Evolutionary conservation across 108 stramenopile genomes (phyloP), one percentile per base, ranked within the genome.

Genomic region (Conticribra guillardii): DNA sequence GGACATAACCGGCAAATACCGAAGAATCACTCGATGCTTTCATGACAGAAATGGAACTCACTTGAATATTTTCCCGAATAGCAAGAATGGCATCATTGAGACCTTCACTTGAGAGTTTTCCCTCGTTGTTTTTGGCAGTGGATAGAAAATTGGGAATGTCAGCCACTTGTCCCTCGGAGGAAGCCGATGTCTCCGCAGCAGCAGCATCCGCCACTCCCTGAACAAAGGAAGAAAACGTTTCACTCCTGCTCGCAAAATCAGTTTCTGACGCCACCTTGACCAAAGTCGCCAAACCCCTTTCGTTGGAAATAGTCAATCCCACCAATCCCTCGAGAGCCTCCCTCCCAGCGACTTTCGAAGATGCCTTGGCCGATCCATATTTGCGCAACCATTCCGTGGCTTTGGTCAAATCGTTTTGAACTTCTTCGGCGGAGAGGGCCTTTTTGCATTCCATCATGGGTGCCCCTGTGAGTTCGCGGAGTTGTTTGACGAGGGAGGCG

Each of bases 381-480:
- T 88, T 83, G 33, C 92, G 87, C 26, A 93, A 67, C 89, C 89
- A 93, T 68, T 93, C 92, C 69, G 79, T 62, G n/a, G 92, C 88
- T 28, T 70, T 59, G 21, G 76, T 47, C 9, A 86, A 29, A 31
- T 80, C 72, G 30, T 55, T 18, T 50, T 85, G 76, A 8, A 82
- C 81, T 29, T 80, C 85, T 18, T 76, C 69, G 22, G 86, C 77
- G 31, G 78, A 45, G 60, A 93, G 62, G 1, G 92, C 92, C 57
- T 89, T 93, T 54, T 90, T 90, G 76, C 92, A 93, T 60, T 93
- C 92, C 77, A 90, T 89, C 81, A 93, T 90, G 7, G 92, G 92
- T 17, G 92, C 92, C 9, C 92, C 92, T 21, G 92, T 88, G 21
- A 60, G 26, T 23, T 65, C 54, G 32, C 92, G 84, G 17, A 93